Base-by-base conservation (phyloP, 345 rosid genomes). In the Abelmoschus esculentus region DNA sequence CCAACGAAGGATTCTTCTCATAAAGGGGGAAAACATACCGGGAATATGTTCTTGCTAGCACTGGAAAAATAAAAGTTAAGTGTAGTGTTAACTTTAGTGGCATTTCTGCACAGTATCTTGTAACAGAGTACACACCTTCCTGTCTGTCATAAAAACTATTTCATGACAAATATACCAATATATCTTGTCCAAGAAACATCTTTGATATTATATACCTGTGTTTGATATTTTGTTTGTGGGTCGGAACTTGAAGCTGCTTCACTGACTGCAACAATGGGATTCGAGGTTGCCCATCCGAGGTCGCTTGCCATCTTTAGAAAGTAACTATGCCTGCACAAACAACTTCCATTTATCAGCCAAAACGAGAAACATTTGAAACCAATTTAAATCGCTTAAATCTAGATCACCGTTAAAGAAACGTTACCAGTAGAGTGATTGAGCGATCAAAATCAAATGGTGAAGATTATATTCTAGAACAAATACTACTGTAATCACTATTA, bases 231-330 rank as follows among this genome's bases (percentile, higher is more conserved):
- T 22, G 77, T 73, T 74, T 77, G 86, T 69, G 31, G 73, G 29
- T 82, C 81, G 7, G 74, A 49, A 76, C 70, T 72, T 10, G 54
- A 53, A 70, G 77, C 79, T 55, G 70, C 79, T 76, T 80, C 91
- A 70, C 79, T 86, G 10, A 71, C 82, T 0, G 86, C 80, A 62
- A 83, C 80, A 19, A 76, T 75, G 77, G 81, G 76, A 31, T 74
- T 80, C 15, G 91, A 85, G 78, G 88, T 68, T 61, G 74, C 92
- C 67, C 80, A 81, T 77, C 77, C 86, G 6, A 72, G 65, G 78
- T 83, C 91, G 2, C 68, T 76, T 5, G 76, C 80, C 99, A 95
- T 88, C 84, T 85, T 95, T 77, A 91, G 72, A 84, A 31, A n/a
- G n/a, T n/a, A n/a, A n/a, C n/a, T n/a, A n/a, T n/a, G n/a, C n/a